Evolutionary conservation across 805 yeast genomes (phyloP).

Genomic region (Metschnikowia shivogae): DNA sequence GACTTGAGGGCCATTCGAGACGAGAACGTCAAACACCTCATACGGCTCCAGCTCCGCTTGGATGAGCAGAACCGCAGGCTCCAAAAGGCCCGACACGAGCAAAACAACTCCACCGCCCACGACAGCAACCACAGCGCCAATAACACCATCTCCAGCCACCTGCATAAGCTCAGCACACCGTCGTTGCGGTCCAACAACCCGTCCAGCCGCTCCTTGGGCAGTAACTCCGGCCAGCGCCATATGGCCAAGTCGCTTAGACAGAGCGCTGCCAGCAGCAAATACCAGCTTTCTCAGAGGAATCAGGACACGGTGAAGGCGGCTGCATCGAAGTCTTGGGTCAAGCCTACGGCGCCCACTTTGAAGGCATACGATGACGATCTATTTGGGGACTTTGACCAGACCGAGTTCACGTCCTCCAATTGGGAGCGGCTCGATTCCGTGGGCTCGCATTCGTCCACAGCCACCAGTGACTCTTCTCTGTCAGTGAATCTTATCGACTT

Average conservation of each 20-base stretch:
- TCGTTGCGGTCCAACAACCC: conserved; percentile 21
- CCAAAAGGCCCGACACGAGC: conserved; percentile 6
- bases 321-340: conserved; percentile 15
- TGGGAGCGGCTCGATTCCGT: conserved; percentile 26
- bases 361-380: conserved; percentile 18
- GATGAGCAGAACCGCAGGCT: conserved; percentile 27
- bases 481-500: conserved; percentile 68
- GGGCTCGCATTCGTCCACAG: conserved; percentile 6
- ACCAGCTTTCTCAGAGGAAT: conserved; percentile 19
- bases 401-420: conserved; percentile 18
- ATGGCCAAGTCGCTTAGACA: conserved; percentile 23
- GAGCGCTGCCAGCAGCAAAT: conserved; percentile 2
- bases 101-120: neutral
- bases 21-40: conserved; percentile 40
- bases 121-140: conserved; percentile 3
- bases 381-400: conserved; percentile 41
- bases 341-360: conserved; percentile 5
- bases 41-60: conserved; percentile 36
- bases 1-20: conserved; percentile 38
- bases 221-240: conserved; percentile 17
- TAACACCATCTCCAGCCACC: conserved; percentile 3
- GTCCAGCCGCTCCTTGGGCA: conserved; percentile 13
- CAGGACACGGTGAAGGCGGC: conserved; percentile 17
- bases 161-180: conserved; percentile 23
- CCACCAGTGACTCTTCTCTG: conserved; percentile 8